Evolutionary conservation across 2,329 filamentous ascomycete genomes (phyloP), one percentile per base, ranked within the genome.

Genomic region (Decorospora gaudefroyi): DNA sequence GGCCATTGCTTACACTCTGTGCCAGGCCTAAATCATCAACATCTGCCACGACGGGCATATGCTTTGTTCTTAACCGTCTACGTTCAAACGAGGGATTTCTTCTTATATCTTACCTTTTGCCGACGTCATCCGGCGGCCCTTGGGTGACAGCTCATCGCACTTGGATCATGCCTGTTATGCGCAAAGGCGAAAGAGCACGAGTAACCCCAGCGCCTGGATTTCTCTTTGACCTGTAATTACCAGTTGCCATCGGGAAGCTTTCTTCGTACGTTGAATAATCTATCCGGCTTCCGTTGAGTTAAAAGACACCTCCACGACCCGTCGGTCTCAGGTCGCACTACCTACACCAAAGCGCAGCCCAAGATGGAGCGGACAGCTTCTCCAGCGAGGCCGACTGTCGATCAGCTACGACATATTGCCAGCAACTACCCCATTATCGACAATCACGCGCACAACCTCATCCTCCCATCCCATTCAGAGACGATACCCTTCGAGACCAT

Each of bases 371-470:
- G 36, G 31, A 41, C 34, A 21, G 35, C 27, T 11, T 23, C 49
- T 33, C 49, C 46, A 15, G 46, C 53, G 6, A 56, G 50, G 21
- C 60, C 60, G 19, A 65, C 65, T 7, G 36, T 67, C 15, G 66
- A 67, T 29, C 62, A 67, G 23, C 44, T 69, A 18, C 61, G 59
- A 33, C 52, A 68, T 55, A 61, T 68, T 8, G 62, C 65, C 16
- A 62, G 65, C 42, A 62, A 62, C 44, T 69, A 59, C 15, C 85
- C 86, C 3, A 81, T 88, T 56, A 83, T 90, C 65, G 86, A 90
- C 70, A 82, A 87, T 56, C 86, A 89, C 62, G 84, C 83, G 2
- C 86, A 88, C 53, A 85, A 86, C 18, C 75, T 90, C 1, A 77
- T 89, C 7, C 78, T 78, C 25, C 72, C 74, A 5, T 70, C 74